Evolutionary conservation across 78 protist species (phyloP).

Genomic region (Trichosphaerium sp.): DNA sequence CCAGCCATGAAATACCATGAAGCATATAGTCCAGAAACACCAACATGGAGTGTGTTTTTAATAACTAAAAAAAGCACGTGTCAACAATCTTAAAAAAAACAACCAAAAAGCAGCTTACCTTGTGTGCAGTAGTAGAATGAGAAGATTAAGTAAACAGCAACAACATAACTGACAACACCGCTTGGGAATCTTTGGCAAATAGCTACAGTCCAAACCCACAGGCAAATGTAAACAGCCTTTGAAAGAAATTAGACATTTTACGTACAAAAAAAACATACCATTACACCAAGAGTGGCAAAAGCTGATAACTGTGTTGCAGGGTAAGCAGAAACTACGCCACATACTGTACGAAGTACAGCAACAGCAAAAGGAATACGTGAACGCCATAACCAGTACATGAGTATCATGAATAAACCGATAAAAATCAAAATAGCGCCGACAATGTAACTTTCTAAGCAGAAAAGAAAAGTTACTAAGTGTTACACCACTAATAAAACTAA

Average conservation of each 20-base stretch:
- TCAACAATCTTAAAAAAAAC: too few relatives aligned
- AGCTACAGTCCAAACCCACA: too few relatives aligned
- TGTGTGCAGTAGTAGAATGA: constrained; percentile 47
- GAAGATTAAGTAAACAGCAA: constrained; percentile 26
- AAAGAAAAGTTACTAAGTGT: too few relatives aligned
- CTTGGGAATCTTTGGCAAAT: too few relatives aligned
- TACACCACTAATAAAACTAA: too few relatives aligned
- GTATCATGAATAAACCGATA: background rate
- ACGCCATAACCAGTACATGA: background rate
- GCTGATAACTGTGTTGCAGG: too few relatives aligned
- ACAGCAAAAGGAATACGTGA: constrained; percentile 2
- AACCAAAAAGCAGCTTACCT: background rate
- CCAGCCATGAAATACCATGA: constrained; percentile 56
- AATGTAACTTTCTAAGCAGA: too few relatives aligned
- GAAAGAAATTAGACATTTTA: too few relatives aligned
- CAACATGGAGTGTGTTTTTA: constrained; percentile 53
- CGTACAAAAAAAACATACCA: too few relatives aligned
- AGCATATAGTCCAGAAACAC: constrained; percentile 46
- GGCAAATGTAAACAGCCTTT: too few relatives aligned
- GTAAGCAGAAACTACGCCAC: background rate
- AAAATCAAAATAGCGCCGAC: background rate
- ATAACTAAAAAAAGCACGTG: constrained; percentile 26
- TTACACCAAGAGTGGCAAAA: background rate
- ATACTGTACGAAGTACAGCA: background rate
- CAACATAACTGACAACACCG: background rate